Evolutionary conservation across 1,284 basidiomycete genomes (phyloP).

Genomic region (Cryptococcus floricola): DNA sequence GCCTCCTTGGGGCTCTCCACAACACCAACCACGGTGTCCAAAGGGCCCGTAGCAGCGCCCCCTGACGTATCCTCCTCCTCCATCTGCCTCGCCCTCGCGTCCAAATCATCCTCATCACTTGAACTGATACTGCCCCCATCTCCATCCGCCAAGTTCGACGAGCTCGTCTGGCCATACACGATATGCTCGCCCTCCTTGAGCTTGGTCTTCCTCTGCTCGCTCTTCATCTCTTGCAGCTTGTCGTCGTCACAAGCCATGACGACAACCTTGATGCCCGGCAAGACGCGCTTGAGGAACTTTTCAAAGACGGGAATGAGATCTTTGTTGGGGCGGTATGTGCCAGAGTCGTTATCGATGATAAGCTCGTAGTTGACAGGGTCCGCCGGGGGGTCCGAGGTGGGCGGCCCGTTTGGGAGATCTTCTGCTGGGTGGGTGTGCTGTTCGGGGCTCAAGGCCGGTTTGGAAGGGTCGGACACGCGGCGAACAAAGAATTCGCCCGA

Average conservation of each 20-base stretch:
- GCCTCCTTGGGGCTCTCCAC: conserved; percentile 20
- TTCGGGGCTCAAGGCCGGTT: conserved; percentile 26
- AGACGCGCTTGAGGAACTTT: conserved; percentile 59
- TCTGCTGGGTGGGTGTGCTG: conserved; percentile 42
- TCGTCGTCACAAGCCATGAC: conserved; percentile 61
- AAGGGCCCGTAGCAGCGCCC: neutral
- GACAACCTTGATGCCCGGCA: conserved; percentile 60
- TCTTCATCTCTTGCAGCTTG: conserved; percentile 44
- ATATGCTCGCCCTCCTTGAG: conserved; percentile 29
- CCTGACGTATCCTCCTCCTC: conserved; percentile 5
- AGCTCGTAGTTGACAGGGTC: conserved; percentile 51
- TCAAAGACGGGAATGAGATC: conserved; percentile 50
- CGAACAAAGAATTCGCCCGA: conserved; percentile 45
- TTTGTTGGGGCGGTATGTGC: conserved; percentile 54
- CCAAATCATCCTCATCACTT: conserved; percentile 30
- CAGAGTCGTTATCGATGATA: conserved; percentile 56
- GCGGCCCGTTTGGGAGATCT: conserved; percentile 27
- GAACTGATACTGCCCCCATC: conserved; percentile 27
- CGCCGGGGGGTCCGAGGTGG: conserved; percentile 22
- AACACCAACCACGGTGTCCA: conserved; percentile 15
- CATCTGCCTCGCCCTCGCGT: conserved; percentile 17
- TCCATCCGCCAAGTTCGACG: conserved; percentile 17
- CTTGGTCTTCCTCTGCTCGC: conserved; percentile 33
- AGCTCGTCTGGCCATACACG: conserved; percentile 28
- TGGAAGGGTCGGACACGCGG: conserved; percentile 27